Base-by-base conservation (phyloP, 2,329 filamentous ascomycete species). In the Colletotrichum australisinense region DNA sequence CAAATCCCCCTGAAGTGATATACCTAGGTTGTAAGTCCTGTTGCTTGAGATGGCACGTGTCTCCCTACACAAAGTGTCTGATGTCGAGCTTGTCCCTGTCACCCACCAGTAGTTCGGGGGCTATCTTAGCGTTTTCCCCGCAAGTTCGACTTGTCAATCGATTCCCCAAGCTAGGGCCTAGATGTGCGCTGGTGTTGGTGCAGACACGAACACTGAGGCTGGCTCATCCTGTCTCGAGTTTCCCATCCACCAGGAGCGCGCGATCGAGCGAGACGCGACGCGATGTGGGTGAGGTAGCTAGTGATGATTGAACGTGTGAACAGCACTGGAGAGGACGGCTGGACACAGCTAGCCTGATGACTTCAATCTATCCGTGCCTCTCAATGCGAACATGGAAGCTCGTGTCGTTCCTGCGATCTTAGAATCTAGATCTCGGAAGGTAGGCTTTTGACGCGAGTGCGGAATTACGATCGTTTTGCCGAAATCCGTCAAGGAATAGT, bases 61-160 rank as follows among this genome's bases (percentile, higher is more conserved):
- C 53, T 66, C 64, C 38, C 58, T 49, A 53, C 67, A 71, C 57
- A 22, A 32, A n/a, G 49, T 70, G 67, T 71, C 67, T 57, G 60
- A 71, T 70, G 71, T 71, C 60, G 67, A 62, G 67, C 67, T 71
- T 73, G 67, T 73, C 67, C 71, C 62, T 71, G 67, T 73, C 71
- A 66, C 55, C 56, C 32, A 66, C 49, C 67, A 49, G 60, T 30
- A 56, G 60, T 58, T 70, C 46, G 56, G 59, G 60, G 53, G 64
- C 53, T 62, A 62, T 38, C 55, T 70, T 73, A 73, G 71, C 71
- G 71, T 73, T 71, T 65, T 57, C 71, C 71, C 71, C 71, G 71
- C 71, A 73, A 71, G 71, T 71, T 73, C 60, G 60, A 71, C 60
- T 71, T 73, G 67, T 71, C 71, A 73, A 73, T 65, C 60, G 59